A percentile compares a stretch with the other conserved stretches of the same genome.
These are phyloP conservation scores for Apiospora phragmitis DNA, from an alignment of 2,329 filamentous ascomycete species.

Conservation along the genomic window DNA sequence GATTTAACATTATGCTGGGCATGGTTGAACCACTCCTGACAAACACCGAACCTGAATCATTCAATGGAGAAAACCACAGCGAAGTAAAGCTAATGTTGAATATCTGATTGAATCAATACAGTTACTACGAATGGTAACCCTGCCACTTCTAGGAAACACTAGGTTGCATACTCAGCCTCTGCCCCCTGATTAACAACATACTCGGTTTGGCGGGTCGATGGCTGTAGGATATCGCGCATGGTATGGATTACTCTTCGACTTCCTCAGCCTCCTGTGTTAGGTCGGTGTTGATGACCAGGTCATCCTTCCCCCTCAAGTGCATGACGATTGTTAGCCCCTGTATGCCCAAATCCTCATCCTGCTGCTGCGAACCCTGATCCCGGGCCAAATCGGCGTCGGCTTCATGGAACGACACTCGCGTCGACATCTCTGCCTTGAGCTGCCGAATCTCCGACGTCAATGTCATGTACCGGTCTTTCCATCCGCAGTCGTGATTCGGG, in stretches of 20 bases:
- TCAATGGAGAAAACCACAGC: background rate
- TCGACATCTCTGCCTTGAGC: conserved; percentile 40
- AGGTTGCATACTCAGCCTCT: background rate
- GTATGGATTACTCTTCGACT: background rate
- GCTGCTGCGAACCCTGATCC: conserved; percentile 17
- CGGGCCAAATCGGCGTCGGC: conserved; percentile 12
- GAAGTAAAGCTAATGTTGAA: background rate
- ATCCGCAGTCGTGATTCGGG: conserved; percentile 42
- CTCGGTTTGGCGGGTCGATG: background rate
- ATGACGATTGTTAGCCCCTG: conserved; percentile 52
- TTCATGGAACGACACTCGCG: conserved; percentile 10
- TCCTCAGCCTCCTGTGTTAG: conserved; percentile 27
- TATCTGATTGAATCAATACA: background rate
- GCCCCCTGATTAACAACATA: background rate
- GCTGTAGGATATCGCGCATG: background rate
- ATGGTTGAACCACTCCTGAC: background rate
- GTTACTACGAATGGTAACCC: background rate
- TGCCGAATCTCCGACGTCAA: conserved; percentile 42
- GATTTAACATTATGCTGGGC: background rate
- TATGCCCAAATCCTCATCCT: conserved; percentile 42
- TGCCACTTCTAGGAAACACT: background rate
- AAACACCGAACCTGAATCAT: background rate
- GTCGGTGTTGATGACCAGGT: conserved; percentile 53
- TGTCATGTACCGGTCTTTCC: conserved; percentile 42
- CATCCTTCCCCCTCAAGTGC: conserved; percentile 49